phyloP scores from a whole-genome alignment of 2,329 filamentous ascomycete genomes.

The Pseudocercospora eumusae region DNA sequence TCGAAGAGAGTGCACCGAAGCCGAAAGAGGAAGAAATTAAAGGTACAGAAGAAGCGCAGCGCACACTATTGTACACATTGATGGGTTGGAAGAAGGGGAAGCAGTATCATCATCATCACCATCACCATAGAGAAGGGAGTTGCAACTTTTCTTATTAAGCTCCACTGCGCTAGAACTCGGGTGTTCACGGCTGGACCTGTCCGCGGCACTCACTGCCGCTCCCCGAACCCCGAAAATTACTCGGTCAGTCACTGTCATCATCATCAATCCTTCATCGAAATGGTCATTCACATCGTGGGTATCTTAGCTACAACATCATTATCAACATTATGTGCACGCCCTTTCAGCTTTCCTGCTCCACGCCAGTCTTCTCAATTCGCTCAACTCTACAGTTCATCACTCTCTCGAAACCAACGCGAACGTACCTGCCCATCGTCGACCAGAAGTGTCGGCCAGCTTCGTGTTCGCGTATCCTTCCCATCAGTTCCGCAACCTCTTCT shows the following conservation, averaged over 20 bases:
- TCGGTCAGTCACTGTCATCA: too few species aligned
- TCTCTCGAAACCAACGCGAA: constrained; percentile 80
- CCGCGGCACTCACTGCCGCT: background rate
- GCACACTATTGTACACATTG: background rate
- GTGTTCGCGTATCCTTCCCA: constrained; percentile 81
- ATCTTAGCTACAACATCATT: background rate
- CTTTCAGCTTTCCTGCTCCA: constrained; percentile 4
- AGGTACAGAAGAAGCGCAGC: background rate
- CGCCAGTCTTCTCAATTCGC: constrained; percentile 20
- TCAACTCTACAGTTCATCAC: constrained; percentile 55
- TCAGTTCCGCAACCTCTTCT: constrained; percentile 71
- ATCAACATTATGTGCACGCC: background rate
- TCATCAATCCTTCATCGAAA: background rate
- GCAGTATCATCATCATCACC: background rate
- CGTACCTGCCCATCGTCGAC: constrained; percentile 80
- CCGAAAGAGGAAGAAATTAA: background rate
- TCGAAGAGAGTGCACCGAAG: background rate
- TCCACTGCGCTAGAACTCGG: background rate
- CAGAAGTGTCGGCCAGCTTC: constrained; percentile 94
- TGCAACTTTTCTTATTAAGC: background rate
- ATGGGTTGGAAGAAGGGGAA: background rate
- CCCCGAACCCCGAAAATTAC: background rate
- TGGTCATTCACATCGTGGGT: constrained; percentile 10
- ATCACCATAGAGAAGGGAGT: background rate
- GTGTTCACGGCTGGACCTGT: background rate